These are phyloP conservation scores for Bretschneidera sinensis DNA, from an alignment of 345 rosid genomes.

Conservation along the genomic window DNA sequence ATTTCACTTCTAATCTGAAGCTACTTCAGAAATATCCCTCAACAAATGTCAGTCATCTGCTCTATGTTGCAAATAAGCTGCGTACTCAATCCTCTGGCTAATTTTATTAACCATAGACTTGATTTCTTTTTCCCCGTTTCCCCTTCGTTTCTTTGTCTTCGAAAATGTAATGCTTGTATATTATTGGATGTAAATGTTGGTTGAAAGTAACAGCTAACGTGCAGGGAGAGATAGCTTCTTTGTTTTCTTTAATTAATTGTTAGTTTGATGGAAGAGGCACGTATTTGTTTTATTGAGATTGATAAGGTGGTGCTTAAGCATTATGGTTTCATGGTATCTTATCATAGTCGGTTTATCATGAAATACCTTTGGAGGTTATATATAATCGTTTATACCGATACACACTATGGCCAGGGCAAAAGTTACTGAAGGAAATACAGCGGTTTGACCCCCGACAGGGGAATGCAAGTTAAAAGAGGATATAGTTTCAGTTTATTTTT, in stretches of 20 bases:
- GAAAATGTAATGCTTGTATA: constrained; percentile 14
- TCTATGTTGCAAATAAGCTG: constrained; percentile 88
- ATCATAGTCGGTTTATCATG: background rate
- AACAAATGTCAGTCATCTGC: constrained; percentile 77
- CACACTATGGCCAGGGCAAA: no score
- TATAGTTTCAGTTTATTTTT: no score
- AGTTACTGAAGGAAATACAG: no score
- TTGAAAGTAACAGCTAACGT: constrained; percentile 11
- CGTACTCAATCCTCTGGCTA: constrained; percentile 38
- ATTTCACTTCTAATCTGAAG: constrained; percentile 73
- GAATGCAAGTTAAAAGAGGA: no score
- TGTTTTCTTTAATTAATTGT: background rate
- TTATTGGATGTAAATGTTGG: constrained; percentile 17
- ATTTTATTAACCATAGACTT: constrained; percentile 1
- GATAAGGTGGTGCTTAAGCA: background rate
- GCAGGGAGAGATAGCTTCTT: constrained; percentile 1
- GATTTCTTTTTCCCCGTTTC: background rate
- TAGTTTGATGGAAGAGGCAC: background rate
- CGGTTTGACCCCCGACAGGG: no score
- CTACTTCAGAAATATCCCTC: constrained; percentile 86
- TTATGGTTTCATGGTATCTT: background rate
- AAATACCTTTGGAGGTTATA: no score
- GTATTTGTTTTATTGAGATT: background rate
- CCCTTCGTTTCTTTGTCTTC: background rate
- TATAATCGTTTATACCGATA: no score